These are phyloP conservation scores for Serpula lacrymans DNA, from an alignment of 768 basidiomycete genomes.

Conservation along the genomic window DNA sequence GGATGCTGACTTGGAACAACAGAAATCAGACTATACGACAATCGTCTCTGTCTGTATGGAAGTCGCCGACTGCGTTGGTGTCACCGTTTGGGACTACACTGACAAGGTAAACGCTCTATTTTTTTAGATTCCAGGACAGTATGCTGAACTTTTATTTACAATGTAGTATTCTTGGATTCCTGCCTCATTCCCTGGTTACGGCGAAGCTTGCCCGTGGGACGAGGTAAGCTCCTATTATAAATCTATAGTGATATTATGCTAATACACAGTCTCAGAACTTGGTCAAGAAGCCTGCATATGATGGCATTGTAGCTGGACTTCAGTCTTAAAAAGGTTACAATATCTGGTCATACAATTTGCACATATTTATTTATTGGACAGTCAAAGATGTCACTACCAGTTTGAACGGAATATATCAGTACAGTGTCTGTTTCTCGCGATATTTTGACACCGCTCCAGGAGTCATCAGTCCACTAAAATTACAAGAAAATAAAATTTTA, in stretches of 20 bases:
- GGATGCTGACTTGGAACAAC: constrained; percentile 45
- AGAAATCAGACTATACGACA: constrained; percentile 53
- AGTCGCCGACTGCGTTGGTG: constrained; percentile 31
- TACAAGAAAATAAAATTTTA: background rate
- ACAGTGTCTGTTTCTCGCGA: too few species aligned
- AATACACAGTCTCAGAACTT: constrained; percentile 33
- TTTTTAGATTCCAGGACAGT: background rate
- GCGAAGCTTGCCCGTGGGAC: constrained; percentile 27
- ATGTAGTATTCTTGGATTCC: constrained; percentile 33
- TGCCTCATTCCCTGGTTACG: constrained; percentile 29
- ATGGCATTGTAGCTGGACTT: constrained; percentile 44
- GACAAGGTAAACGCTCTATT: constrained; percentile 22
- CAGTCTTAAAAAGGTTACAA: too few species aligned
- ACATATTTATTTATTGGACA: too few species aligned
- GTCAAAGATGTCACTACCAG: too few species aligned
- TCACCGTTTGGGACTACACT: constrained; percentile 41
- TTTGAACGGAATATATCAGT: too few species aligned
- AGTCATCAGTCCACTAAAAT: background rate
- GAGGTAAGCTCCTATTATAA: constrained; percentile 12
- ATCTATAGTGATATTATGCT: background rate
- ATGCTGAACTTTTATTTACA: background rate
- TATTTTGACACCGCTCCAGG: background rate
- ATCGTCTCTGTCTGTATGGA: constrained; percentile 53
- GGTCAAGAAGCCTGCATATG: constrained; percentile 42
- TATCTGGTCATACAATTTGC: too few species aligned